Conservation (phyloP, 495 filamentous ascomycete species). For the Astrothelium subdiscretum region DNA sequence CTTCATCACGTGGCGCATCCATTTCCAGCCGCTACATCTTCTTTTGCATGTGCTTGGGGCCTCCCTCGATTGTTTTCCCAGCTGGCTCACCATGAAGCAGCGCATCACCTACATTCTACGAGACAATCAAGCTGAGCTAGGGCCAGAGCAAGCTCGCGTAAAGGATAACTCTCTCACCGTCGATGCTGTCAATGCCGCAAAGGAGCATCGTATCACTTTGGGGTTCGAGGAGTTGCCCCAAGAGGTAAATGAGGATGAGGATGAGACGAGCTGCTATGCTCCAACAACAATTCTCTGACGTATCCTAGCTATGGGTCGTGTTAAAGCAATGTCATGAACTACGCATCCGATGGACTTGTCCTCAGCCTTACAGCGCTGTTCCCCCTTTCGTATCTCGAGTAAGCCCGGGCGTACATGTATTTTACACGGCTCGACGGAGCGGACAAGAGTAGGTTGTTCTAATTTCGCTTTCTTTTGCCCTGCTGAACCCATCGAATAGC, state of each 20-base stretch:
- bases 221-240: slow-evolving; percentile 58
- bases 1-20: too few relatives aligned
- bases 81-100: slow-evolving; percentile 61
- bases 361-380: slow-evolving; percentile 40
- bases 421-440: slow-evolving; percentile 50
- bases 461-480: background rate
- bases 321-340: slow-evolving; percentile 59
- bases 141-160: slow-evolving; percentile 47
- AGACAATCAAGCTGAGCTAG: slow-evolving; percentile 42
- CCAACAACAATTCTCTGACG: background rate
- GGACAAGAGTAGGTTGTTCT: slow-evolving; percentile 28
- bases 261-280: background rate
- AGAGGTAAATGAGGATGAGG: slow-evolving; percentile 37
- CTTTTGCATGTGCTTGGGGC: too few relatives aligned
- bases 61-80: background rate
- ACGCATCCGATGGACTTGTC: slow-evolving; percentile 67
- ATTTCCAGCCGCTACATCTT: too few relatives aligned
- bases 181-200: slow-evolving; percentile 45
- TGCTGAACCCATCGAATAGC: slow-evolving; percentile 7
- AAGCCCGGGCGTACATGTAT: slow-evolving; percentile 72
- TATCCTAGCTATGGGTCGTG: slow-evolving; percentile 42
- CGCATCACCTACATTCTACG: slow-evolving; percentile 71
- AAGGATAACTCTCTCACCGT: slow-evolving; percentile 38
- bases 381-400: slow-evolving; percentile 63
- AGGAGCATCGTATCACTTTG: slow-evolving; percentile 73